Evolutionary conservation across 495 filamentous ascomycete genomes (phyloP), one percentile per base, ranked within the genome.

Genomic region (Rusavskia elegans): DNA sequence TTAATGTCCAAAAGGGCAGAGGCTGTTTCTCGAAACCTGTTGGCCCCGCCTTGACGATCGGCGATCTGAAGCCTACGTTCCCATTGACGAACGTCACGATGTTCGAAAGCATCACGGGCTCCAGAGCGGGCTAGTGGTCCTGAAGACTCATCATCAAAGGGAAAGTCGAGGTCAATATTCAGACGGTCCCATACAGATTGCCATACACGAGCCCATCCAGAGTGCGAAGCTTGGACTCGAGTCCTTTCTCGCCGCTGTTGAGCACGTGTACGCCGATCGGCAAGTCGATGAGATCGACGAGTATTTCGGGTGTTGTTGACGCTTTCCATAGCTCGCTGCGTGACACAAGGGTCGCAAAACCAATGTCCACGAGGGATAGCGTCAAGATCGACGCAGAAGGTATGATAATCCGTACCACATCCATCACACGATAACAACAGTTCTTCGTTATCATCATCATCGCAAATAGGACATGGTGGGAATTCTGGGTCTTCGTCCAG

Each of bases 81-180:
- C 87, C 87, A 93, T 51, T 72, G 69, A 56, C 75, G 72, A 57
- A 84, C 81, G 50, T 89, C 84, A 45, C 78, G 74, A 41, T 75
- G 73, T 51, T 89, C 79, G 7, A 70, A 68, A 50, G 76, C 67
- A 4, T 76, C 71, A 56, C 77, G 70, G 56, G 77, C 76, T 57
- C 74, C 62, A 38, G 77, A 69, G 49, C 69, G 60, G 56, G 55
- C 71, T 66, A 58, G 67, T 57, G 64, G 64, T 67, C 49, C 73
- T 57, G 37, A 68, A 60, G 49, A 48, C 23, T 87, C 83, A 57
- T 90, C 84, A 55, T 88, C 85, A 59, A 89, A 90, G 13, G 87
- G 85, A 61, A 89, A 92, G 62, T 96, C 89, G 20, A 95, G 75
- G 59, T 96, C 89, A 38, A 96, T 55, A 54, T 85, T 80, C 11